Percentiles rank a stretch among this genome's conserved stretches.
These are phyloP conservation scores for Prosopis cineraria DNA, from an alignment of 306 rosid genomes.

Conservation along the genomic window DNA sequence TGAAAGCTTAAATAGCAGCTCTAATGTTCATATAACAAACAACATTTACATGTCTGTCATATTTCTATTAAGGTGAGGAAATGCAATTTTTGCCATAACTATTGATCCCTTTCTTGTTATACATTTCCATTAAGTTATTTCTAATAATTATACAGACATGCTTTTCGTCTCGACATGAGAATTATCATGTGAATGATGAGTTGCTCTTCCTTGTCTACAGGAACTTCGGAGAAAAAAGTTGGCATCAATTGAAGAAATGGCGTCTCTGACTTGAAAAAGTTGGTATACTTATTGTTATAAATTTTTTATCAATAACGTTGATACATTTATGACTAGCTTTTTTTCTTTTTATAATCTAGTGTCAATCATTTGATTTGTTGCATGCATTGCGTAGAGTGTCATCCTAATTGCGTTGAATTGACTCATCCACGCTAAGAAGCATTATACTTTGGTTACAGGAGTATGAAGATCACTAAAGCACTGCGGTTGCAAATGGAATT, in stretches of 20 bases:
- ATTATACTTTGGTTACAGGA: conserved; percentile 51
- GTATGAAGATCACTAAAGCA: conserved; percentile 84
- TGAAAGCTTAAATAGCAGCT: conserved; percentile 27
- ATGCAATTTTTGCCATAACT: background rate
- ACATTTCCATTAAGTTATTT: background rate
- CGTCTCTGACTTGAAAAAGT: conserved; percentile 75
- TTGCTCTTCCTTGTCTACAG: conserved; percentile 50
- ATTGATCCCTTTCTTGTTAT: background rate
- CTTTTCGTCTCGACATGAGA: conserved; percentile 8
- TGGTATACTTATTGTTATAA: conserved; percentile 31
- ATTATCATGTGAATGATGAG: conserved; percentile 28
- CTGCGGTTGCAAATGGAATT: conserved; percentile 91
- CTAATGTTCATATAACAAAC: conserved; percentile 31
- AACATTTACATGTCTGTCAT: conserved; percentile 17
- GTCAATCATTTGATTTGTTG: conserved; percentile 19
- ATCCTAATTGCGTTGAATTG: conserved; percentile 13
- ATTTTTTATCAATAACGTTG: background rate
- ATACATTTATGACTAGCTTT: conserved; percentile 8
- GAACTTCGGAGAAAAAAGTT: conserved; percentile 56
- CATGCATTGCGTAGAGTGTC: conserved; percentile 1
- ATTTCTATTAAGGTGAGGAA: too few relatives aligned
- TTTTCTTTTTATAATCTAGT: too few relatives aligned
- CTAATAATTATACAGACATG: conserved; percentile 1
- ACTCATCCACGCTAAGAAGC: conserved; percentile 18
- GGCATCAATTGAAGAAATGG: conserved; percentile 60